A percentile compares a stretch with the other conserved stretches of the same genome.
phyloP scores from a whole-genome alignment of 83 land plant genomes.

The Picea mariana region DNA sequence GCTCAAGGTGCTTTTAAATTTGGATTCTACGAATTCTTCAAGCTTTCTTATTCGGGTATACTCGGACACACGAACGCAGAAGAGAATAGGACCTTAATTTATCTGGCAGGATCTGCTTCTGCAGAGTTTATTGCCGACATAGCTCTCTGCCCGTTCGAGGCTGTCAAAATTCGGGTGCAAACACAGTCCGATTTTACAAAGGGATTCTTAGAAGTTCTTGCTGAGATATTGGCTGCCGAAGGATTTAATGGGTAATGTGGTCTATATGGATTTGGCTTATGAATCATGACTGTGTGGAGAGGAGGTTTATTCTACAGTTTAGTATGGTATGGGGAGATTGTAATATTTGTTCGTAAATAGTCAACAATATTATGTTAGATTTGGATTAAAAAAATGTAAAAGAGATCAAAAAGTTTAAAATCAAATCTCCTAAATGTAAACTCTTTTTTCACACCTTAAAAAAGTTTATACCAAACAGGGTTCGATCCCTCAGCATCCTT shows the following conservation, averaged over 20 bases:
- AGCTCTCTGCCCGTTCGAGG: slow-evolving; percentile 55
- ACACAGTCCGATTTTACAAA: slow-evolving; percentile 48
- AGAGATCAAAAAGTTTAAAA: no score
- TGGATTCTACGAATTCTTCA: slow-evolving; percentile 54
- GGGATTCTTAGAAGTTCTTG: slow-evolving; percentile 36
- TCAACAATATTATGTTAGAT: no score
- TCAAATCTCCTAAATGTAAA: no score
- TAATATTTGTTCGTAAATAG: no score
- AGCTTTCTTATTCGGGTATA: slow-evolving; percentile 36
- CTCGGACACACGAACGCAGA: slow-evolving; percentile 28
- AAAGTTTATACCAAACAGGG: no score
- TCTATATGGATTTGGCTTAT: background rate
- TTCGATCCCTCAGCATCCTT: no score
- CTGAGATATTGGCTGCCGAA: slow-evolving; percentile 30
- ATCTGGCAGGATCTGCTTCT: slow-evolving; percentile 52
- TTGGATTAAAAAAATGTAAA: no score
- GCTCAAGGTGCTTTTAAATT: slow-evolving; percentile 49
- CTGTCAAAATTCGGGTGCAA: slow-evolving; percentile 52
- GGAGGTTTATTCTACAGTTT: no score
- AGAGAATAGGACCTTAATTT: slow-evolving; percentile 36
- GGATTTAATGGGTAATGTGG: slow-evolving; percentile 33
- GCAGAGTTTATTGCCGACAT: slow-evolving; percentile 54
- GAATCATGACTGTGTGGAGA: background rate
- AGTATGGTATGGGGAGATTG: no score
- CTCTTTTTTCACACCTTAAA: no score